Base-by-base conservation (phyloP, 352 stramenopile species). In the Phytophthora pini region DNA sequence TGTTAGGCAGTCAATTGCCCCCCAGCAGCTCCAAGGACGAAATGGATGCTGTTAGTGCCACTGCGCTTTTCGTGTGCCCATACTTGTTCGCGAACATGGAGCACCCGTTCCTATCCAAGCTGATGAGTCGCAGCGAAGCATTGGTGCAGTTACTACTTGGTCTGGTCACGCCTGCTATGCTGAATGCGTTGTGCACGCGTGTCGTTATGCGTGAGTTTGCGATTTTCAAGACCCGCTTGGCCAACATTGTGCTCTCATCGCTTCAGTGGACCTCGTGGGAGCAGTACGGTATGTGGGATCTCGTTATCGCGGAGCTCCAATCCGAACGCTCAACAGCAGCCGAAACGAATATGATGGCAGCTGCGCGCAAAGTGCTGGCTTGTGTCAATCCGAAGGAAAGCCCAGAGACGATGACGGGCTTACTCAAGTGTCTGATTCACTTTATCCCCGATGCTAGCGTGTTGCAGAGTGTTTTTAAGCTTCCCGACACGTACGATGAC, bases 221-320 rank as follows among this genome's bases (percentile, higher is more conserved):
- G 6, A 72, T 95, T 45, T 87, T 93, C 39, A 80, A 81, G 48
- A 83, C 75, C n/a, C 85, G 82, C 1, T 63, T 93, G 13, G 72
- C 85, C 13, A 94, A 87, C 39, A 75, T 92, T 3, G 60, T 95
- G 15, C 65, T 94, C 5, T 85, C 85, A 26, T 95, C 87, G 13
- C 68, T 95, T 11, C 68, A 89, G 50, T 95, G 87, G 87, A 93
- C 67, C 12, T 93, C 87, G 15, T 95, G 85, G 85, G 85, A 95
- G 50, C 87, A 95, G 63, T 90, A 82, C 43, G 79, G 77, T 1
- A 72, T 93, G 56, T 95, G 87, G 87, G 87, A 95, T 61, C 71
- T 95, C 12, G 76, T 94, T 5, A 56, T 92, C 0, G 72, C 79
- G 0, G 87, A 95, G 54, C 77, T 88, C 6, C 82, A 92, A 45